phyloP scores from a whole-genome alignment of 2,329 filamentous ascomycete species.

The Colletotrichum destructivum region DNA sequence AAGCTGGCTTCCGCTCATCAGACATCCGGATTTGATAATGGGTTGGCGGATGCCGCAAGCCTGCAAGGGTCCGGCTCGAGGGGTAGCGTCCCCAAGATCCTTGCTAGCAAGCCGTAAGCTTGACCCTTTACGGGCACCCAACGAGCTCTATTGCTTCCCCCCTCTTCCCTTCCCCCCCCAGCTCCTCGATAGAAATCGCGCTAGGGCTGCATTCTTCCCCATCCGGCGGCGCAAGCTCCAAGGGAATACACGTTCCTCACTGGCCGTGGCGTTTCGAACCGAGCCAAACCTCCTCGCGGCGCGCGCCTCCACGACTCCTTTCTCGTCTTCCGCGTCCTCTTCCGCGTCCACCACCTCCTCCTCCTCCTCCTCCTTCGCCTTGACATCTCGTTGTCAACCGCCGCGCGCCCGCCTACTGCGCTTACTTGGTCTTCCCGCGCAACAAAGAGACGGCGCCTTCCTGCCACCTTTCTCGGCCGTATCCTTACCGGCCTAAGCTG shows the following conservation, averaged over 20 bases:
- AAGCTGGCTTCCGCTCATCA: conserved; percentile 17
- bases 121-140: conserved; percentile 7
- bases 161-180: neutral
- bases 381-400: conserved; percentile 14
- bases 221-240: conserved; percentile 33
- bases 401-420: conserved; percentile 21
- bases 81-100: conserved; percentile 31
- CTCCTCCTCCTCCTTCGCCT: neutral
- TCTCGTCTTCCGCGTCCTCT: conserved; percentile 25
- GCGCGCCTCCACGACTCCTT: neutral
- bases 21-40: conserved; percentile 34
- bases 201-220: conserved; percentile 35
- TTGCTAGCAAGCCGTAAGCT: conserved; percentile 14
- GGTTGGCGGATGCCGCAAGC: conserved; percentile 14
- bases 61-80: conserved; percentile 23
- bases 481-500: conserved; percentile 33
- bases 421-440: conserved; percentile 37
- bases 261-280: conserved; percentile 26
- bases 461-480: conserved; percentile 38
- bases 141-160: too few species aligned
- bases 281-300: conserved; percentile 8
- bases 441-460: conserved; percentile 41
- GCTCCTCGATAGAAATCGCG: conserved; percentile 16
- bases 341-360: neutral
- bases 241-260: conserved; percentile 36